Percentiles rank a stretch among this genome's conserved stretches.
Evolutionary conservation across 2,329 filamentous ascomycete genomes (phyloP).

Genomic region (Colletotrichum shisoi): DNA sequence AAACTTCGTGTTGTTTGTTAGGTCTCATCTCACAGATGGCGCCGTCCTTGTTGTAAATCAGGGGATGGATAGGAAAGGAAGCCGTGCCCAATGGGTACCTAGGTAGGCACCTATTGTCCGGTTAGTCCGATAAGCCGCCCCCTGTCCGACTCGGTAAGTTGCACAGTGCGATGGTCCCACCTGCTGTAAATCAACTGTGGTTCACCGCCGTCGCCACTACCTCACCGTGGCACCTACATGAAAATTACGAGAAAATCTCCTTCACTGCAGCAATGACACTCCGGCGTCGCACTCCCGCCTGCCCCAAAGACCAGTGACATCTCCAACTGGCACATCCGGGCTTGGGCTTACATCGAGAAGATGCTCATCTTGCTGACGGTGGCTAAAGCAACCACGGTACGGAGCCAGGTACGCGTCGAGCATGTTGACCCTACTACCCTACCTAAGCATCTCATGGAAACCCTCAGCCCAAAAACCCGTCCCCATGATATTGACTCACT

Average conservation of each 20-base stretch:
- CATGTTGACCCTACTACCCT: not conserved
- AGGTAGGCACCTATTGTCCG: no score
- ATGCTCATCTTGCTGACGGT: not conserved
- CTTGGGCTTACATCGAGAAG: not conserved
- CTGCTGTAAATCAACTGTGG: not conserved
- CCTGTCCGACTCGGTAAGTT: not conserved
- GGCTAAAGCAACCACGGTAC: slow-evolving; percentile 1
- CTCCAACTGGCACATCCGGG: not conserved
- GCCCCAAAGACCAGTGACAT: not conserved
- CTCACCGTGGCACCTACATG: no score
- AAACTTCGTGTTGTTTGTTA: not conserved
- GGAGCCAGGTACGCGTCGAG: not conserved
- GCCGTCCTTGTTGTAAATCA: no score
- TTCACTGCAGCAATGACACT: not conserved
- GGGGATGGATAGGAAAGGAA: no score
- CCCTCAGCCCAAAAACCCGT: no score
- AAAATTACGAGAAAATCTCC: no score
- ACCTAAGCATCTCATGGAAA: not conserved
- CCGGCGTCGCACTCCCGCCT: no score
- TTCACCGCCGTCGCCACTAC: no score
- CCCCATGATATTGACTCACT: no score
- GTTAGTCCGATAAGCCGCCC: not conserved
- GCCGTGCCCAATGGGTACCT: no score
- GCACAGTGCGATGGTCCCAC: not conserved
- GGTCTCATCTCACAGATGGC: not conserved